Conservation (phyloP, 495 filamentous ascomycete genomes). For the Podospora australis region DNA sequence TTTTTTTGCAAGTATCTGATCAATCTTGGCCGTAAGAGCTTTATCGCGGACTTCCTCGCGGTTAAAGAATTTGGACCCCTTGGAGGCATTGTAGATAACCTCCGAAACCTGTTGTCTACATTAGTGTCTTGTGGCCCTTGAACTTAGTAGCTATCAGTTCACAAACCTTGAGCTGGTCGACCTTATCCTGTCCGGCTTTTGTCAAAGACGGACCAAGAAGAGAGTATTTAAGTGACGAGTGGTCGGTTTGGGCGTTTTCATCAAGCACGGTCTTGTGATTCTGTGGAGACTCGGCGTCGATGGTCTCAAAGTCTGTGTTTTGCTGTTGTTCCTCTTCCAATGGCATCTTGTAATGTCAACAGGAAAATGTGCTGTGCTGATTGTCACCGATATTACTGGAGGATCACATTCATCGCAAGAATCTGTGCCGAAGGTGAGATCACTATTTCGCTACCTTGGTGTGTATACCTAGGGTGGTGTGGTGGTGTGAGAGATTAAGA, state of each 20-base stretch:
- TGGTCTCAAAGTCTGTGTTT: not conserved
- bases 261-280: not conserved
- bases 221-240: conserved; percentile 50
- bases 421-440: too few species aligned
- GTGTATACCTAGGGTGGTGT: too few species aligned
- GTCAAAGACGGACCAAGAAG: conserved; percentile 90
- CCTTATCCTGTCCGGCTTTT: conserved; percentile 87
- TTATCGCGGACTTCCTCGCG: conserved; percentile 81
- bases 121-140: not conserved
- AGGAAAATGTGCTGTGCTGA: not conserved
- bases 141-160: too few species aligned
- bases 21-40: conserved; percentile 79
- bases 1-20: conserved; percentile 70
- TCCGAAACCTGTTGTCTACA: conserved; percentile 64
- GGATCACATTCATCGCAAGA: not conserved
- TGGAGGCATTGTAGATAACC: conserved; percentile 94
- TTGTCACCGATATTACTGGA: too few species aligned
- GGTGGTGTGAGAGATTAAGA: too few species aligned
- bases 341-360: conserved; percentile 11
- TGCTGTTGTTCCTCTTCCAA: not conserved
- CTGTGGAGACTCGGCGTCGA: not conserved
- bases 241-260: conserved; percentile 15
- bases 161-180: conserved; percentile 92
- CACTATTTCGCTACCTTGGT: too few species aligned
- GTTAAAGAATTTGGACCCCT: conserved; percentile 94